phyloP scores from a whole-genome alignment of 2,329 filamentous ascomycete species.

The Ascochyta viciae-villosae region DNA sequence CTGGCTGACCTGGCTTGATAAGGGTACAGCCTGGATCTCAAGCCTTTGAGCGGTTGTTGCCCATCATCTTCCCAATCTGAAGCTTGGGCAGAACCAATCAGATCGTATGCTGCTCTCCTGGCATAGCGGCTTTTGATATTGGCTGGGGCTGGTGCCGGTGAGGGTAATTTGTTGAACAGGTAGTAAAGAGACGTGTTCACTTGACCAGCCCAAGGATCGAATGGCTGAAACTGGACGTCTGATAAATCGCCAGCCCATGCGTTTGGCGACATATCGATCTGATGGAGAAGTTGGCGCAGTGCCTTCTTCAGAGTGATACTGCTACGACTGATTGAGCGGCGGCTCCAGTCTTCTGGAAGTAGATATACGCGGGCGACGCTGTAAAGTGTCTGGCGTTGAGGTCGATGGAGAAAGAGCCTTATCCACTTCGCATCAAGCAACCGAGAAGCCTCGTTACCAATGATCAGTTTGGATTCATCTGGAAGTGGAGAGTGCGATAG shows the following conservation, averaged over 20 bases:
- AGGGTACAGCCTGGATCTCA: slow-evolving; percentile 72
- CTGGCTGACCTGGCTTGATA: slow-evolving; percentile 84
- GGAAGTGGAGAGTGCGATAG: slow-evolving; percentile 27
- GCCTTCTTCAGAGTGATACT: slow-evolving; percentile 54
- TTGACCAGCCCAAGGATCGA: slow-evolving; percentile 51
- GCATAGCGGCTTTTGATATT: slow-evolving; percentile 59
- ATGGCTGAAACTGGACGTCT: slow-evolving; percentile 28
- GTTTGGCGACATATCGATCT: slow-evolving; percentile 62
- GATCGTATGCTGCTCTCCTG: slow-evolving; percentile 61
- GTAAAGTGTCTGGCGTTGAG: neutral
- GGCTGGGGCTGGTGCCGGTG: slow-evolving; percentile 66
- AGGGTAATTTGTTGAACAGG: slow-evolving; percentile 76
- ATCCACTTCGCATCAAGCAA: slow-evolving; percentile 48
- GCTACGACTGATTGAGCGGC: slow-evolving; percentile 60
- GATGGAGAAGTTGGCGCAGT: slow-evolving; percentile 58
- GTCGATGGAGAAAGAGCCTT: slow-evolving; percentile 33
- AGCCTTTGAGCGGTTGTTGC: slow-evolving; percentile 56
- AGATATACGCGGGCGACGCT: slow-evolving; percentile 63
- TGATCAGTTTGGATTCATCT: slow-evolving; percentile 28
- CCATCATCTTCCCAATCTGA: slow-evolving; percentile 42
- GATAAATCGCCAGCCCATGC: slow-evolving; percentile 62
- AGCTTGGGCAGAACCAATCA: slow-evolving; percentile 55
- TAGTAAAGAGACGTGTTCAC: slow-evolving; percentile 67
- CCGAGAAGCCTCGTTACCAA: slow-evolving; percentile 34
- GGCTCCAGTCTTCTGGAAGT: slow-evolving; percentile 70